A percentile compares a stretch with the other conserved stretches of the same genome.
These are phyloP conservation scores for Chaetomium fimeti DNA, from an alignment of 495 filamentous ascomycete genomes.

Conservation along the genomic window DNA sequence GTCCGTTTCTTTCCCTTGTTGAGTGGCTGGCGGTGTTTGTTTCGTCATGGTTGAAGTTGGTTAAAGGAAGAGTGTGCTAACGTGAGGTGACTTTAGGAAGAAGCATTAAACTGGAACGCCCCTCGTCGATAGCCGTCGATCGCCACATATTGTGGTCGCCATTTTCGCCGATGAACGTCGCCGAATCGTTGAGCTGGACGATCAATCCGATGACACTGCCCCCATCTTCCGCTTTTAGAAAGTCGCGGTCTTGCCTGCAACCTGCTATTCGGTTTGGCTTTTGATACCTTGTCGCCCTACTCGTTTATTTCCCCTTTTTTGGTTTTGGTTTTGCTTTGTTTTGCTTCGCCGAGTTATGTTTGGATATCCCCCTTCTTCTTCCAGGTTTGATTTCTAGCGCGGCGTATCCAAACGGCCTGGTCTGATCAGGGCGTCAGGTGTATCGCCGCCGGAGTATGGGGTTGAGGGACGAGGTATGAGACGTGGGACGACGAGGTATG, in stretches of 20 bases:
- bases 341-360: not conserved
- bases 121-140: not conserved
- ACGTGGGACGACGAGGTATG: constrained; percentile 6
- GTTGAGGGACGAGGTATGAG: constrained; percentile 12
- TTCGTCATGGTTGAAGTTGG: not conserved
- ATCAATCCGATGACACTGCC: not conserved
- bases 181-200: not conserved
- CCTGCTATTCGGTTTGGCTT: constrained; percentile 11
- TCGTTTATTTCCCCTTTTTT: constrained; percentile 5
- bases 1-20: constrained; percentile 11
- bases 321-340: not conserved
- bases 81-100: not conserved
- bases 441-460: constrained; percentile 26
- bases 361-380: constrained; percentile 12
- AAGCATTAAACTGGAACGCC: constrained; percentile 8
- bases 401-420: constrained; percentile 3
- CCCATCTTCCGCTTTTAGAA: not conserved
- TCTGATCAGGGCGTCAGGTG: constrained; percentile 15
- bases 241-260: not conserved
- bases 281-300: constrained; percentile 39
- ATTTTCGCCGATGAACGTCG: not conserved
- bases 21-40: not conserved
- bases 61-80: not conserved
- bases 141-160: not conserved
- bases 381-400: constrained; percentile 16